These are phyloP conservation scores for Cucumis hystrix DNA, from an alignment of 306 rosid species.

Conservation along the genomic window DNA sequence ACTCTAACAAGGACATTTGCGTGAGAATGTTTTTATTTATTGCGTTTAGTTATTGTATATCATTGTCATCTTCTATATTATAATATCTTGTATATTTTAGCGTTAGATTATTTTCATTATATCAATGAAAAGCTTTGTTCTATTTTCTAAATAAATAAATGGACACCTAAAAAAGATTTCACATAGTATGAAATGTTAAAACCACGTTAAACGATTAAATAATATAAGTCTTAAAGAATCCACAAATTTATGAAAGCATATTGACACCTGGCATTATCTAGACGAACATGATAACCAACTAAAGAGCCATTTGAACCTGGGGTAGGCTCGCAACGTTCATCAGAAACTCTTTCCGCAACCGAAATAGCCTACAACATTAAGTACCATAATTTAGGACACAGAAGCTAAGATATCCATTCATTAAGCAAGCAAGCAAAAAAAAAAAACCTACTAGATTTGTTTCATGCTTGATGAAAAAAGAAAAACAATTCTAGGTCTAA, in stretches of 20 bases:
- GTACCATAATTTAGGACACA: constrained; percentile 6
- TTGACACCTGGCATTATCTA: constrained; percentile 78
- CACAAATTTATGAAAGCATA: background rate
- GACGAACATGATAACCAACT: constrained; percentile 98
- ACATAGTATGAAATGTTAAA: background rate
- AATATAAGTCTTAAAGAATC: too few relatives aligned
- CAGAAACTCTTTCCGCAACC: constrained; percentile 95
- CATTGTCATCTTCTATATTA: too few relatives aligned
- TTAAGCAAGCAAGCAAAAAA: background rate
- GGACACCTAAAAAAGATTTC: background rate
- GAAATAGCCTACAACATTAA: constrained; percentile 58
- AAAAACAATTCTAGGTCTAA: background rate
- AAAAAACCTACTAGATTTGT: background rate
- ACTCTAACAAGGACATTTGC: too few relatives aligned
- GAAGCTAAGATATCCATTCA: background rate
- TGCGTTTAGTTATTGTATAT: too few relatives aligned
- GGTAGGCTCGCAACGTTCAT: constrained; percentile 82
- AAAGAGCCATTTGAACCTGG: constrained; percentile 84
- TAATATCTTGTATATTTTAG: too few relatives aligned
- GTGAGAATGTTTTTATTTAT: too few relatives aligned
- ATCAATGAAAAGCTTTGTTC: too few relatives aligned
- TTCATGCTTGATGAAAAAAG: background rate
- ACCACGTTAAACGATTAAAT: background rate
- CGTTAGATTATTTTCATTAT: too few relatives aligned
- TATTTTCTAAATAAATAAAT: background rate